Evolutionary conservation across 176 grass and related monocot genomes (phyloP).

Genomic region (Alopecurus myosuroides): DNA sequence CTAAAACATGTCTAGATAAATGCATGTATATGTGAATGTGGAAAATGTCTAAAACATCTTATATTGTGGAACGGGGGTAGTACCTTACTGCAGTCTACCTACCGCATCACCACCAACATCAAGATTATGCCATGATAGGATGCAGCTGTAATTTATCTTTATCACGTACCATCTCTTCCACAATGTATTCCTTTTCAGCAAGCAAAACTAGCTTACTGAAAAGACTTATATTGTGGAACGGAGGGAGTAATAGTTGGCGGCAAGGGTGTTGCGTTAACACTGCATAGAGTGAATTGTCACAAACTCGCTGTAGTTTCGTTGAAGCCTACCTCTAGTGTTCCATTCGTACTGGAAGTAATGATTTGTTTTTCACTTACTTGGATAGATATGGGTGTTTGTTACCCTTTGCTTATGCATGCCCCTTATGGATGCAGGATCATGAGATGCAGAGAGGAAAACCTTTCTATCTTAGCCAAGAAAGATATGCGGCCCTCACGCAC

Average conservation of each 20-base stretch:
- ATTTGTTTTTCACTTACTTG: neutral
- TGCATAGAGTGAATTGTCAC: neutral
- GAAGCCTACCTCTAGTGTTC: neutral
- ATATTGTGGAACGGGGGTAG: too few relatives aligned
- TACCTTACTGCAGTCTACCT: neutral
- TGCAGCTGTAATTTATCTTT: too few relatives aligned
- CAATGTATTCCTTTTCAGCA: too few relatives aligned
- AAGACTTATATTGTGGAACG: too few relatives aligned
- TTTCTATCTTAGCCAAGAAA: constrained; percentile 92
- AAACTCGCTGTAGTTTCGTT: neutral
- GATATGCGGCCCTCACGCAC: constrained; percentile 87
- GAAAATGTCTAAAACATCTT: too few relatives aligned
- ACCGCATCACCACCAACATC: neutral
- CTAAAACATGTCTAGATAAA: too few relatives aligned
- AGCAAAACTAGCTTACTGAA: too few relatives aligned
- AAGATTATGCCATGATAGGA: too few relatives aligned
- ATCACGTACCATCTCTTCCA: too few relatives aligned
- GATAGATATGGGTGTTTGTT: neutral
- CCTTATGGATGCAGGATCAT: constrained; percentile 63
- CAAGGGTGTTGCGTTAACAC: too few relatives aligned
- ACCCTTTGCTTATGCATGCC: constrained; percentile 1
- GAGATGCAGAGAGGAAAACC: constrained; percentile 89
- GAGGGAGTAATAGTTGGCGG: too few relatives aligned
- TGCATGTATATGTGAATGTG: too few relatives aligned
- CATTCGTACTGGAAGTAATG: neutral